A percentile compares a stretch with the other conserved stretches of the same genome.
Evolutionary conservation across 805 yeast genomes (phyloP).

Genomic region (Wickerhamomyces bisporus): DNA sequence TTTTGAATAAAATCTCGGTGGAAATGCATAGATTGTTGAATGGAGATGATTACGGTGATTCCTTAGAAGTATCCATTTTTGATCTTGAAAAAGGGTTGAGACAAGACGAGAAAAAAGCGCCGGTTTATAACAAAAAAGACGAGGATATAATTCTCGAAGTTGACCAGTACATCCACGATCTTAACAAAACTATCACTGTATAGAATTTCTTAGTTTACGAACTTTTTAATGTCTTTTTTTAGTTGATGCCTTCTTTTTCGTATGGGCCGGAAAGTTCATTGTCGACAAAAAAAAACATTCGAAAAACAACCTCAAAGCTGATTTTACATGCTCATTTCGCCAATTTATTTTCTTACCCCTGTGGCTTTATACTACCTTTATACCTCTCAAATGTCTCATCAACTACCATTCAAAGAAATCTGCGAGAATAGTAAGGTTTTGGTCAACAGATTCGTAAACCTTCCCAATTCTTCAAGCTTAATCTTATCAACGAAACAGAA

Average conservation of each 20-base stretch:
- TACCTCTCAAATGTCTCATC: neutral
- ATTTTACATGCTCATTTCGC: no score
- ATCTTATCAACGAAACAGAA: neutral
- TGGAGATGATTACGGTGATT: constrained; percentile 1
- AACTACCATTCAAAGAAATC: neutral
- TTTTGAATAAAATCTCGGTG: constrained; percentile 6
- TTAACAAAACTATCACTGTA: neutral
- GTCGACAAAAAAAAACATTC: neutral
- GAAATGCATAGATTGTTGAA: constrained; percentile 10
- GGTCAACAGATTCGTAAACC: neutral
- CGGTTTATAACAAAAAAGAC: constrained; percentile 14
- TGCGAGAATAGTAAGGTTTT: neutral
- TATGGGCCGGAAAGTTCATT: no score
- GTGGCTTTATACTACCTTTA: no score
- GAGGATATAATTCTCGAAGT: constrained; percentile 10
- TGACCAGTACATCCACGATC: constrained; percentile 7
- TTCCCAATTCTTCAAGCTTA: neutral
- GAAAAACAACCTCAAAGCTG: neutral
- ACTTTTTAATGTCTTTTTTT: no score
- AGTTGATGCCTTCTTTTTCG: no score
- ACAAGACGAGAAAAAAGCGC: constrained; percentile 4
- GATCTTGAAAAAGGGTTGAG: constrained; percentile 6
- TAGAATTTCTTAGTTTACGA: neutral
- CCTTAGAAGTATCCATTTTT: constrained; percentile 4
- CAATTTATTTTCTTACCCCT: no score